These are phyloP conservation scores for Lantana camara DNA, from an alignment of 257 asterid species.

Conservation along the genomic window DNA sequence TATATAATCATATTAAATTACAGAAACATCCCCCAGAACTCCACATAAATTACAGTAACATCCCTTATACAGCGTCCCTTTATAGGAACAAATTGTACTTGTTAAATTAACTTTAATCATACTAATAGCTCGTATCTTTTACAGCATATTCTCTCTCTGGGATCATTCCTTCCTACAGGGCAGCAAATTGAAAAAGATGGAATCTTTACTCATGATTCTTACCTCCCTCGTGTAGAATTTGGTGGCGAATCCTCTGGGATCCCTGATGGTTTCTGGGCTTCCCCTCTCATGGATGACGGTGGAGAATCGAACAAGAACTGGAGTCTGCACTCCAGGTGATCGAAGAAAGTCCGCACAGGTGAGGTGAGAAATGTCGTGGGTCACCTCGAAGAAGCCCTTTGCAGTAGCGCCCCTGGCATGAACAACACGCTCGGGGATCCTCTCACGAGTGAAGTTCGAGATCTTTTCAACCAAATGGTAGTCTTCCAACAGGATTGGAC, in stretches of 20 bases:
- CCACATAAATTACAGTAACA: too few relatives aligned
- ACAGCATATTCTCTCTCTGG: too few relatives aligned
- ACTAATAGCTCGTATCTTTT: too few relatives aligned
- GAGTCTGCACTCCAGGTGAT: constrained; percentile 75
- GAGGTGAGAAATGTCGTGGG: constrained; percentile 62
- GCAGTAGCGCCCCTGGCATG: constrained; percentile 81
- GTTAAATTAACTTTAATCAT: too few relatives aligned
- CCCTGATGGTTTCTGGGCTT: constrained; percentile 73
- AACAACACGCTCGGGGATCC: constrained; percentile 76
- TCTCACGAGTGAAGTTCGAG: constrained; percentile 64
- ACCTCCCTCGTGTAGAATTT: constrained; percentile 12
- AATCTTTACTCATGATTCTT: too few relatives aligned
- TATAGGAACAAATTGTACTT: too few relatives aligned
- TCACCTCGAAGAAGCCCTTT: constrained; percentile 73
- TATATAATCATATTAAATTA: too few relatives aligned
- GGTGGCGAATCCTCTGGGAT: constrained; percentile 51
- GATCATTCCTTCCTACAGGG: too few relatives aligned
- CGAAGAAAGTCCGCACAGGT: constrained; percentile 76
- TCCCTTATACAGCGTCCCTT: too few relatives aligned
- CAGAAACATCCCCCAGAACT: too few relatives aligned
- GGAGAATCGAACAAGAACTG: constrained; percentile 66
- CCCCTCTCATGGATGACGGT: constrained; percentile 78
- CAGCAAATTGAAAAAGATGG: too few relatives aligned
- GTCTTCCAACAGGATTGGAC: constrained; percentile 73
- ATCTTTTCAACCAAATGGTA: constrained; percentile 70